A percentile compares a stretch with the other conserved stretches of the same genome.
Evolutionary conservation across 1,139 yeast species (phyloP).

Genomic region (Blastobotrys ciferrii): DNA sequence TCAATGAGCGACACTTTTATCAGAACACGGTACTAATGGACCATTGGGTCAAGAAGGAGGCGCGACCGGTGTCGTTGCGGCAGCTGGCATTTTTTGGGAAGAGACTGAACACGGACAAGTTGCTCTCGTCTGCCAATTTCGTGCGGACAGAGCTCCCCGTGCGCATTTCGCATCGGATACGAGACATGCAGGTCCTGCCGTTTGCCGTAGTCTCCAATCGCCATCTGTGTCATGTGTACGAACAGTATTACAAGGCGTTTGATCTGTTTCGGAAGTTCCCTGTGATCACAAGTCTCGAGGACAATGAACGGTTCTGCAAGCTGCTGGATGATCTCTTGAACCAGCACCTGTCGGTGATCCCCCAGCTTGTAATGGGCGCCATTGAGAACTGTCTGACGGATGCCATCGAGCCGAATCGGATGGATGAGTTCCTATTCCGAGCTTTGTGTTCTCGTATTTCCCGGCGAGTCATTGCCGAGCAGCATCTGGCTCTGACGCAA

Average conservation of each 20-base stretch:
- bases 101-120: conserved; percentile 71
- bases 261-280: conserved; percentile 77
- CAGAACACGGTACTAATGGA: conserved; percentile 74
- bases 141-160: conserved; percentile 83
- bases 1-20: conserved; percentile 64
- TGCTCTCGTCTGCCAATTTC: conserved; percentile 79
- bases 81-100: conserved; percentile 90
- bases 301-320: conserved; percentile 69
- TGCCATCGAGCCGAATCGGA: conserved; percentile 56
- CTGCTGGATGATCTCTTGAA: conserved; percentile 59
- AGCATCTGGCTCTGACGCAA: conserved; percentile 75
- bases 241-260: conserved; percentile 82
- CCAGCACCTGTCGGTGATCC: conserved; percentile 76
- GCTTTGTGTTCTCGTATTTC: conserved; percentile 83
- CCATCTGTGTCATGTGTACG: conserved; percentile 84
- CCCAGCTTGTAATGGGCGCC: conserved; percentile 91
- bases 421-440: conserved; percentile 73
- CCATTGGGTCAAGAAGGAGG: conserved; percentile 57
- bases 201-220: conserved; percentile 81
- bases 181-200: conserved; percentile 78
- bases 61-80: conserved; percentile 83
- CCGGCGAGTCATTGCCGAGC: conserved; percentile 85
- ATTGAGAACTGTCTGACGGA: conserved; percentile 71
- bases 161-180: conserved; percentile 73
- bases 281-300: conserved; percentile 61